phyloP scores from a whole-genome alignment of 805 yeast genomes.

The Barnettozyma californica region DNA sequence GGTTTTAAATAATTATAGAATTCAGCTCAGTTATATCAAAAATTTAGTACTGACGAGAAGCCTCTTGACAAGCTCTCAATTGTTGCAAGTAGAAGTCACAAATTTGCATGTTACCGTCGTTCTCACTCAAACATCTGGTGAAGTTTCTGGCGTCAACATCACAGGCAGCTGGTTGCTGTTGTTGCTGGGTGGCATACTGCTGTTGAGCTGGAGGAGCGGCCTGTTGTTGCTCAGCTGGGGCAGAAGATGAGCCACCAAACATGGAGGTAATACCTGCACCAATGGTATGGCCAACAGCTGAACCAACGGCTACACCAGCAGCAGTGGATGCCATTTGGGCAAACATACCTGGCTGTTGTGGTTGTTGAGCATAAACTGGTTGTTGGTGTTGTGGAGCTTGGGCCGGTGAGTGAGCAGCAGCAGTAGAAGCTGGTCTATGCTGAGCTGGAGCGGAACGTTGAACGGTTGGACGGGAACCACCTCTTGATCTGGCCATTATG shows the following conservation, averaged over 20 bases:
- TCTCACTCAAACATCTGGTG: conserved; percentile 92
- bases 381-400: conserved; percentile 46
- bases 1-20: background rate
- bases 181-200: conserved; percentile 28
- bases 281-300: conserved; percentile 92
- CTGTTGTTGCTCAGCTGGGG: conserved; percentile 41
- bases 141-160: conserved; percentile 92
- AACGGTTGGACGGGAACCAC: conserved; percentile 42
- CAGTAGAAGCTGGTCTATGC: conserved; percentile 56
- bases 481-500: conserved; percentile 42
- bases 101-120: conserved; percentile 92
- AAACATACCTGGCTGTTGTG: conserved; percentile 77
- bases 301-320: conserved; percentile 99
- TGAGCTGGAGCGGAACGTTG: conserved; percentile 37
- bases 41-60: conserved; percentile 71
- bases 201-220: conserved; percentile 15
- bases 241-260: conserved; percentile 76
- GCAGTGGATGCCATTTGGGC: conserved; percentile 99
- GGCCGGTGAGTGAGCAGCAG: conserved; percentile 40
- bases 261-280: conserved; percentile 91
- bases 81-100: conserved; percentile 97
- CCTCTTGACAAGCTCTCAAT: conserved; percentile 95
- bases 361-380: conserved; percentile 49
- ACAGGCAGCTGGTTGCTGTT: conserved; percentile 49
- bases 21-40: background rate